Conservation (phyloP, 164 flowering plant species). For the Kingdonia uniflora region DNA sequence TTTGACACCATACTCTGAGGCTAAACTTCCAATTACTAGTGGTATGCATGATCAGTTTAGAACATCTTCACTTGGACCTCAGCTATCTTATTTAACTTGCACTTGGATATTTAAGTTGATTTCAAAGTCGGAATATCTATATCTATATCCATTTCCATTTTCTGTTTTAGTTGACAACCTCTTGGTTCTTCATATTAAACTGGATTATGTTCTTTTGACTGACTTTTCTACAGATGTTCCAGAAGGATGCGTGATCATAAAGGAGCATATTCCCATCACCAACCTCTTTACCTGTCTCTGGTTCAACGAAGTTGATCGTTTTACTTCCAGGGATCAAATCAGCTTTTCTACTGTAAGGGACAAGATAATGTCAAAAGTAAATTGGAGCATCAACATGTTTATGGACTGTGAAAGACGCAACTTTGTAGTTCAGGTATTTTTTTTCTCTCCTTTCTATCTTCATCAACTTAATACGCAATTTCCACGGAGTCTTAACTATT, state of each 20-base stretch:
- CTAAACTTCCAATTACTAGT: conserved; percentile 90
- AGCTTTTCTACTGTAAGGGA: conserved; percentile 91
- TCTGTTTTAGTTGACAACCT: too few relatives aligned
- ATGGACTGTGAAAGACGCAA: conserved; percentile 91
- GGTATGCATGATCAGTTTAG: conserved; percentile 56
- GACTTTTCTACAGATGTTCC: conserved; percentile 70
- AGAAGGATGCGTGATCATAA: conserved; percentile 87
- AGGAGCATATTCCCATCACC: conserved; percentile 82
- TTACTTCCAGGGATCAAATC: conserved; percentile 88
- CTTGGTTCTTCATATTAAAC: conserved; percentile 6
- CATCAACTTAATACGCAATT: neutral
- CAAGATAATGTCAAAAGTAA: conserved; percentile 51
- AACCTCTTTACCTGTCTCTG: conserved; percentile 87
- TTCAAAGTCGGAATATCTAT: too few relatives aligned
- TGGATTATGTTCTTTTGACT: conserved; percentile 5
- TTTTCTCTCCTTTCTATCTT: neutral
- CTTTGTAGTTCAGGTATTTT: conserved; percentile 81
- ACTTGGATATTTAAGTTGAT: too few relatives aligned
- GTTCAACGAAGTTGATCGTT: conserved; percentile 99
- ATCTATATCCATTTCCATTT: too few relatives aligned
- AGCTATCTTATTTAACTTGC: too few relatives aligned
- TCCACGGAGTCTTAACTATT: neutral
- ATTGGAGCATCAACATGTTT: conserved; percentile 76
- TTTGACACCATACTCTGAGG: conserved; percentile 66
- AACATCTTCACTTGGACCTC: too few relatives aligned